Evolutionary conservation across 2,329 filamentous ascomycete species (phyloP).

Genomic region (Aspergillus clavatus): DNA sequence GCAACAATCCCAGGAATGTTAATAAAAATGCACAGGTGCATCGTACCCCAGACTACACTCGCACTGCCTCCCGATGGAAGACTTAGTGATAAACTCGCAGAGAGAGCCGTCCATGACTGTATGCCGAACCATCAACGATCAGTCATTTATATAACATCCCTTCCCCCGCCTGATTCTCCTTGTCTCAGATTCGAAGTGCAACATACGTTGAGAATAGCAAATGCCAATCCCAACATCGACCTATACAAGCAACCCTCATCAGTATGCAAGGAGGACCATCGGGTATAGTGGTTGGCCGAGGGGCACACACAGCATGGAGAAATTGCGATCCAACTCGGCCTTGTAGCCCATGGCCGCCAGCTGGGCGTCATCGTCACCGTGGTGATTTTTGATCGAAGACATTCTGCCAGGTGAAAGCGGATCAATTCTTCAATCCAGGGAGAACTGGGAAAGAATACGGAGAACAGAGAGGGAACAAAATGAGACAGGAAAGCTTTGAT

Average conservation of each 20-base stretch:
- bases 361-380: conserved; percentile 44
- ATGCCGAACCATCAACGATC: too few species aligned
- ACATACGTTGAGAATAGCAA: conserved; percentile 58
- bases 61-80: conserved; percentile 67
- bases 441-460: conserved; percentile 3
- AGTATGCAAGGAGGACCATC: too few species aligned
- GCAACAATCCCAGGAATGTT: neutral
- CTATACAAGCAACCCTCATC: conserved; percentile 14
- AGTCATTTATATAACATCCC: too few species aligned
- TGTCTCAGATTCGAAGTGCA: too few species aligned
- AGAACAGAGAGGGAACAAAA: too few species aligned
- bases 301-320: conserved; percentile 52
- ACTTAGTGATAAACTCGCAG: conserved; percentile 54
- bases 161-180: too few species aligned
- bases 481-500: too few species aligned
- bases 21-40: neutral
- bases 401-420: conserved; percentile 3
- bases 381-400: conserved; percentile 14
- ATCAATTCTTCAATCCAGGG: neutral
- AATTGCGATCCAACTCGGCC: conserved; percentile 55
- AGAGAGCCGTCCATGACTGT: conserved; percentile 59
- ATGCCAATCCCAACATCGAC: conserved; percentile 59
- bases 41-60: conserved; percentile 68
- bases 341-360: conserved; percentile 55
- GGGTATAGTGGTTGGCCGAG: too few species aligned